Evolutionary conservation across 345 rosid genomes (phyloP).

Genomic region (Linum usitatissimum): DNA sequence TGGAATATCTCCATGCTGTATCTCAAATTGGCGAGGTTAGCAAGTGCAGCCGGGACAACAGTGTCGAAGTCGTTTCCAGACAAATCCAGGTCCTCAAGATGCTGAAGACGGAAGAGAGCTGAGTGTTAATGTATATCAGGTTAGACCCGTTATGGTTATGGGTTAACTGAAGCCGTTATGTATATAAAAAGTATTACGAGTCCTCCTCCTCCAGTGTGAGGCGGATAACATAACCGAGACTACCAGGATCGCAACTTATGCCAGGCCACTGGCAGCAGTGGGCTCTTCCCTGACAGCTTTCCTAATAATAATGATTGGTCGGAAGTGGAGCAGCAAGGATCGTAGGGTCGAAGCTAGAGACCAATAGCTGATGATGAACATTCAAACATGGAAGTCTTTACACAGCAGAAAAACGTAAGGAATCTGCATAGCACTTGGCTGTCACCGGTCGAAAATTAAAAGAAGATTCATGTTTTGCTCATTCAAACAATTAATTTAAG

Average conservation of each 20-base stretch:
- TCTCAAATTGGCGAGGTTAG: not conserved
- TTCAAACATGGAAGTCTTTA: no score
- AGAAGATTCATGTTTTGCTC: no score
- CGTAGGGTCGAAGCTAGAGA: constrained; percentile 17
- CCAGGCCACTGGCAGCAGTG: constrained; percentile 39
- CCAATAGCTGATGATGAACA: no score
- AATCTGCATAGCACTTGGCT: no score
- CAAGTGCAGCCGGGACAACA: not conserved
- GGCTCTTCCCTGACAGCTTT: not conserved
- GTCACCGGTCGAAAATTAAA: no score
- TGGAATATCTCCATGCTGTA: constrained; percentile 3
- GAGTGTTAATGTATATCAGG: no score
- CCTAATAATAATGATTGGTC: not conserved
- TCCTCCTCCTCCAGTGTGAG: constrained; percentile 12
- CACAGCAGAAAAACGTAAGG: no score
- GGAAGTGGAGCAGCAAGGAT: constrained; percentile 20
- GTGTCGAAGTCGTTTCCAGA: not conserved
- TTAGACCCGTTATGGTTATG: no score
- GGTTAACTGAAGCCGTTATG: no score
- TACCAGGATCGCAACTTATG: constrained; percentile 27
- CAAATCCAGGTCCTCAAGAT: not conserved
- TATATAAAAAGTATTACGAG: no score
- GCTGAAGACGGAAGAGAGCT: not conserved
- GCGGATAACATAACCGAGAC: constrained; percentile 21
- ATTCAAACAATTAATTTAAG: no score